Evolutionary conservation across 2,329 filamentous ascomycete species (phyloP).

Genomic region (Ophiosphaerella herpotricha): DNA sequence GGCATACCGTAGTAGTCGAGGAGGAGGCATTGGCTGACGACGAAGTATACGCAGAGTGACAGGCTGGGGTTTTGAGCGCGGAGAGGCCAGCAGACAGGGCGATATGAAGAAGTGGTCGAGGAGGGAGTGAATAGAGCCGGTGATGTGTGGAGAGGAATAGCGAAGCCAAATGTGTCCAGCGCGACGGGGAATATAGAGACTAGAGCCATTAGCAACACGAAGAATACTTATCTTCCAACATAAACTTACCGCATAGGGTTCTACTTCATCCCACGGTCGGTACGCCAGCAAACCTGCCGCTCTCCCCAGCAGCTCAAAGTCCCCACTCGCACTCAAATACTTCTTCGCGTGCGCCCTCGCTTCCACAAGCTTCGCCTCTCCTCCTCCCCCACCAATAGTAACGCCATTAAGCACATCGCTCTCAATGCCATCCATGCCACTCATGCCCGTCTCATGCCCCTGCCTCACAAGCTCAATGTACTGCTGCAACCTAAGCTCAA

Average conservation of each 20-base stretch:
- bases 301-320: constrained; percentile 69
- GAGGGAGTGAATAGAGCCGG: constrained; percentile 78
- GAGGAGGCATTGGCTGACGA: constrained; percentile 60
- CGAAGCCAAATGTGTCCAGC: constrained; percentile 77
- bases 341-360: constrained; percentile 83
- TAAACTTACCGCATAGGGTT: constrained; percentile 62
- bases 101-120: constrained; percentile 83
- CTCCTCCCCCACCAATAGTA: constrained; percentile 52
- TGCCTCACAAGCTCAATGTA: constrained; percentile 88
- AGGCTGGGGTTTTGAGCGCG: constrained; percentile 92
- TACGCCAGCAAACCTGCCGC: constrained; percentile 84
- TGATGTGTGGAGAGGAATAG: constrained; percentile 88
- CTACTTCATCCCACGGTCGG: constrained; percentile 62
- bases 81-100: constrained; percentile 90
- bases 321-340: constrained; percentile 72
- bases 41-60: constrained; percentile 71
- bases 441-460: constrained; percentile 43
- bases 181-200: constrained; percentile 72
- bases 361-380: constrained; percentile 67
- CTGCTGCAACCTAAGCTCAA: constrained; percentile 90
- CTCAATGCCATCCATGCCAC: constrained; percentile 28
- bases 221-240: background rate
- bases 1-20: constrained; percentile 76
- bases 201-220: constrained; percentile 39
- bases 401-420: constrained; percentile 66